phyloP scores from a whole-genome alignment of 1,284 basidiomycete genomes.

The Albatrellus sp. region DNA sequence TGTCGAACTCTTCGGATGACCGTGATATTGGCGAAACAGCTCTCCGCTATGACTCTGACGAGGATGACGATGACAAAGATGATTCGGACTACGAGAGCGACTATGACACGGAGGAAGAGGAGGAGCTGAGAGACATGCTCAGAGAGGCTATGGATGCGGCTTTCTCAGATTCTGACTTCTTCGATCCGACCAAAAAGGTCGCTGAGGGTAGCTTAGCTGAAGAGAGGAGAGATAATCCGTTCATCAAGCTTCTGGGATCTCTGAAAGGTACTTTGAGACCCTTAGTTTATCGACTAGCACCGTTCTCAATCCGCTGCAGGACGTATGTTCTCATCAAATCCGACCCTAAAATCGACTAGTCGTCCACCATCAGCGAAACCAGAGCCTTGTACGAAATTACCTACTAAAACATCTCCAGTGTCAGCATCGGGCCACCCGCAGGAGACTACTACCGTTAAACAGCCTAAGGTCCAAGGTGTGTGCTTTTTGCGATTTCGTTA shows the following conservation, averaged over 20 bases:
- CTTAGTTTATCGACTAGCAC: neutral
- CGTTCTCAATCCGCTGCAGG: slow-evolving; percentile 25
- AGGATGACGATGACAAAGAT: slow-evolving; percentile 23
- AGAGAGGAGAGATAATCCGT: slow-evolving; percentile 55
- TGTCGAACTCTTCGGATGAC: slow-evolving; percentile 41
- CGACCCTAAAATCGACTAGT: slow-evolving; percentile 36
- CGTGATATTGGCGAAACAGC: slow-evolving; percentile 16
- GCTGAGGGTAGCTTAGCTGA: slow-evolving; percentile 31
- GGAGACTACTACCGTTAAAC: neutral
- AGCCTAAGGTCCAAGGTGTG: neutral
- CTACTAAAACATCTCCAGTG: neutral
- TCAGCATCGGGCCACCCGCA: neutral
- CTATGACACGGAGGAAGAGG: slow-evolving; percentile 61
- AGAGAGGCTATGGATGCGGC: slow-evolving; percentile 63
- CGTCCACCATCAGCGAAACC: slow-evolving; percentile 18
- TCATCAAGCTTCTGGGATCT: slow-evolving; percentile 58
- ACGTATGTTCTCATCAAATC: slow-evolving; percentile 54
- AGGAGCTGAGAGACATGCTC: slow-evolving; percentile 42
- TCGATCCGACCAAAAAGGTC: slow-evolving; percentile 28
- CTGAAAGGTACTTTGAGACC: slow-evolving; percentile 41
- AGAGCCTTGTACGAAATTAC: slow-evolving; percentile 6
- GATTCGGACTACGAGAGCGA: slow-evolving; percentile 25
- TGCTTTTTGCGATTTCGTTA: neutral
- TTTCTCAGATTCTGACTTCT: slow-evolving; percentile 41
- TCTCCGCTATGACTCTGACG: slow-evolving; percentile 18